Conservation (phyloP, 768 basidiomycete genomes). For the Phanerochaete carnosa region DNA sequence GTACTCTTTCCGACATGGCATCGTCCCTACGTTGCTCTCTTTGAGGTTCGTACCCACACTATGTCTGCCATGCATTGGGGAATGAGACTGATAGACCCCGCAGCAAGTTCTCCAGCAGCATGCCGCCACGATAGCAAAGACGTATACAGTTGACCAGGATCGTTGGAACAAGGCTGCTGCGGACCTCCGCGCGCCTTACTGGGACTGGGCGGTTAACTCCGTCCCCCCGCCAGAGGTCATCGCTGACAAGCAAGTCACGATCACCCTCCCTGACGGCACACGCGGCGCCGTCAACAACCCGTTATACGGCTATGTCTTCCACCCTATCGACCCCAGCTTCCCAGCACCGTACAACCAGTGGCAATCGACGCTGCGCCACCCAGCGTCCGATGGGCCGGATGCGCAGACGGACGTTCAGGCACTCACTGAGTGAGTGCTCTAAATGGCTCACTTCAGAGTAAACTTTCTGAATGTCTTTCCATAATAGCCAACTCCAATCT, state of each 20-base stretch:
- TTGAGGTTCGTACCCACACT: conserved; percentile 37
- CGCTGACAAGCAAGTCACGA: conserved; percentile 28
- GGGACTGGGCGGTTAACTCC: conserved; percentile 46
- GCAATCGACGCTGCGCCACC: background rate
- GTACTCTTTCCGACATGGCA: conserved; percentile 57
- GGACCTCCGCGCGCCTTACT: conserved; percentile 41
- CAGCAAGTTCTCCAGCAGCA: conserved; percentile 46
- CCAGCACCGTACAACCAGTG: background rate
- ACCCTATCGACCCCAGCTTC: conserved; percentile 17
- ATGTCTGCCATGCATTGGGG: background rate
- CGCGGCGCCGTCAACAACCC: conserved; percentile 30
- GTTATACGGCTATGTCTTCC: conserved; percentile 33
- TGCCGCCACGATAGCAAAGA: conserved; percentile 38
- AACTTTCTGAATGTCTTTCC: background rate
- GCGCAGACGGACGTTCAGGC: no score
- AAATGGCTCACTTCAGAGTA: background rate
- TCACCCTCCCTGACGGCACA: conserved; percentile 29
- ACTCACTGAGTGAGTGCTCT: background rate
- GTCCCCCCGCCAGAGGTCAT: conserved; percentile 39
- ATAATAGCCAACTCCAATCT: background rate
- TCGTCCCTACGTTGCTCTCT: conserved; percentile 46
- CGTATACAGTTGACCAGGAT: conserved; percentile 27
- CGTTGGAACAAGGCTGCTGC: conserved; percentile 33
- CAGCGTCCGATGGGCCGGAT: background rate
- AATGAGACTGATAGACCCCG: background rate